Percentiles rank a stretch among this genome's conserved stretches.
Evolutionary conservation across 345 rosid species (phyloP).

Genomic region (Tarenaya hassleriana): DNA sequence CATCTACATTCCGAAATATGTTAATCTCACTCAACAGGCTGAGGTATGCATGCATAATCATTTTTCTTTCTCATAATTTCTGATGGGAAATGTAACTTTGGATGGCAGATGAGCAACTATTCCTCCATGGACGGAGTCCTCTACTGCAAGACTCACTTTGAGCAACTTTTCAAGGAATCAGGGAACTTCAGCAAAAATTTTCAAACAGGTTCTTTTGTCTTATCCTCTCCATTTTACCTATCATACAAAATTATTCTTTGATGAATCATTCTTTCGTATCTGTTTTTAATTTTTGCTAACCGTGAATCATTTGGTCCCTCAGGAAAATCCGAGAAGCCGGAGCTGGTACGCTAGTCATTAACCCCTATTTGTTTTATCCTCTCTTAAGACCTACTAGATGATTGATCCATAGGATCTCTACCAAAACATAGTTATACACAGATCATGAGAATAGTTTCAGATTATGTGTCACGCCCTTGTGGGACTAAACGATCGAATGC

Average conservation of each 20-base stretch:
- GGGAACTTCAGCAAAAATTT: slow-evolving; percentile 98
- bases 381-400: neutral
- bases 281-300: neutral
- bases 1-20: too few species aligned
- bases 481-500: too few species aligned
- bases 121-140: slow-evolving; percentile 98
- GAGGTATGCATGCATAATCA: too few species aligned
- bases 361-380: neutral
- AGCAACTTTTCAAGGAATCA: slow-evolving; percentile 97
- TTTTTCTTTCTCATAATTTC: neutral
- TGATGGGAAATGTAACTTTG: neutral
- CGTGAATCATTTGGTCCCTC: slow-evolving; percentile 6
- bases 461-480: too few species aligned
- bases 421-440: too few species aligned
- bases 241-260: neutral
- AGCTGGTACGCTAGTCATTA: slow-evolving; percentile 40
- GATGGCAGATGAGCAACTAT: slow-evolving; percentile 87
- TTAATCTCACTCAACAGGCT: too few species aligned
- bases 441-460: too few species aligned
- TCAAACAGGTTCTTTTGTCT: slow-evolving; percentile 45
- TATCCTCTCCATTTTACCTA: too few species aligned
- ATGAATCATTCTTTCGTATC: neutral
- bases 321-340: slow-evolving; percentile 55
- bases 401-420: neutral
- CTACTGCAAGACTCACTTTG: slow-evolving; percentile 94